Evolutionary conservation across 805 yeast genomes (phyloP).

Genomic region (Maudiozyma bulderi): DNA sequence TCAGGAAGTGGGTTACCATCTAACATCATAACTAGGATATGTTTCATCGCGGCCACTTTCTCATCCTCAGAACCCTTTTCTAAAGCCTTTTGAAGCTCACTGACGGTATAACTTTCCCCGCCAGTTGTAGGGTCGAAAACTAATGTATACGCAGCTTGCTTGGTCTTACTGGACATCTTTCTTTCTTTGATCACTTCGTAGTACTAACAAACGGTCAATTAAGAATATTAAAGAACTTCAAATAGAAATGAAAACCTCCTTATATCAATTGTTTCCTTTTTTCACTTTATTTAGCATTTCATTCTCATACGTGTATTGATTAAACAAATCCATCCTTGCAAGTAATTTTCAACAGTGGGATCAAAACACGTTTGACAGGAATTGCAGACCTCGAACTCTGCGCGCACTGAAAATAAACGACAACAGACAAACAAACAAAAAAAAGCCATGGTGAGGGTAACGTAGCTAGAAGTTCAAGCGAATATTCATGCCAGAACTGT

Average conservation of each 20-base stretch:
- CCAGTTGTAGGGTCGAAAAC: slow-evolving; percentile 68
- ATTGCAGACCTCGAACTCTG: not conserved
- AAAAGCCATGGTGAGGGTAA: not conserved
- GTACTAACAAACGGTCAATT: not conserved
- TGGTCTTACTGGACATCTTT: slow-evolving; percentile 3
- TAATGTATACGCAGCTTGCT: slow-evolving; percentile 56
- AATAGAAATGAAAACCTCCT: no score
- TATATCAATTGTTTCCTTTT: no score
- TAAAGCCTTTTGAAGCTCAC: slow-evolving; percentile 65
- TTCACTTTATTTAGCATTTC: no score
- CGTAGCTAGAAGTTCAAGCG: not conserved
- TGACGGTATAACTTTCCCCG: slow-evolving; percentile 46
- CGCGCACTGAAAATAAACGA: not conserved
- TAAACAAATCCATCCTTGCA: not conserved
- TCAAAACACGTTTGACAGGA: not conserved
- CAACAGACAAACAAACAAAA: not conserved
- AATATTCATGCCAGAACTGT: no score
- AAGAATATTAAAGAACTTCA: no score
- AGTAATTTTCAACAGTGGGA: not conserved
- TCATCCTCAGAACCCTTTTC: slow-evolving; percentile 86
- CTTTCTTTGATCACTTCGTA: not conserved
- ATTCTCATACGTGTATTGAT: no score
- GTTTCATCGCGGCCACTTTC: slow-evolving; percentile 84
- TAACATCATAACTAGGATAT: slow-evolving; percentile 73
- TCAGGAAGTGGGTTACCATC: slow-evolving; percentile 92